A percentile compares a stretch with the other conserved stretches of the same genome.
Evolutionary conservation across 164 flowering plant genomes (phyloP).

Genomic region (Warburgia ugandensis): DNA sequence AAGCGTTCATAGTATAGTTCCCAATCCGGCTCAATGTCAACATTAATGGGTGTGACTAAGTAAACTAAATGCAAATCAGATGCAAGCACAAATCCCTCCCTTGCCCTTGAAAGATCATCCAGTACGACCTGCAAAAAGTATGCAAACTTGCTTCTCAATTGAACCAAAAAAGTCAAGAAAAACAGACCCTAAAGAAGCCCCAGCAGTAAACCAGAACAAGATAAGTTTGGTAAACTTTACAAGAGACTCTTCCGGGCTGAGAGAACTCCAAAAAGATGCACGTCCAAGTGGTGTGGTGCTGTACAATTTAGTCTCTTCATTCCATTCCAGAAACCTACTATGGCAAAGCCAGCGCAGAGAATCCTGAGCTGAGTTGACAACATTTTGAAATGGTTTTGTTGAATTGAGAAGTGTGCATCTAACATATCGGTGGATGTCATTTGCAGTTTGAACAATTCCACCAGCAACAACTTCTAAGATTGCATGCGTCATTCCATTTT

Average conservation of each 20-base stretch:
- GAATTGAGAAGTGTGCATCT: constrained; percentile 94
- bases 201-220: not conserved
- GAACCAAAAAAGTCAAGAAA: not conserved
- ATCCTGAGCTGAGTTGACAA: constrained; percentile 94
- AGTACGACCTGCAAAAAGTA: constrained; percentile 57
- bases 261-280: constrained; percentile 96
- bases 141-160: not conserved
- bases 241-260: constrained; percentile 93
- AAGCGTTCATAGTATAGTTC: constrained; percentile 85
- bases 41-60: constrained; percentile 90
- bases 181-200: not conserved
- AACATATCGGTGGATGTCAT: constrained; percentile 89
- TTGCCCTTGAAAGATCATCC: constrained; percentile 89
- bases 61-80: constrained; percentile 96
- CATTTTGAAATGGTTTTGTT: constrained; percentile 92
- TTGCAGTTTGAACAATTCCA: constrained; percentile 92
- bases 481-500: constrained; percentile 99
- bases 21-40: constrained; percentile 97
- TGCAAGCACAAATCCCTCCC: constrained; percentile 96
- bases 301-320: constrained; percentile 85
- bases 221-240: constrained; percentile 27
- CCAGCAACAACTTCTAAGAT: constrained; percentile 96
- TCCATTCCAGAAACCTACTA: constrained; percentile 87
- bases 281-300: constrained; percentile 92
- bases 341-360: constrained; percentile 95